Evolutionary conservation across 108 stramenopile genomes (phyloP).

Genomic region (Skeletonema grethae): DNA sequence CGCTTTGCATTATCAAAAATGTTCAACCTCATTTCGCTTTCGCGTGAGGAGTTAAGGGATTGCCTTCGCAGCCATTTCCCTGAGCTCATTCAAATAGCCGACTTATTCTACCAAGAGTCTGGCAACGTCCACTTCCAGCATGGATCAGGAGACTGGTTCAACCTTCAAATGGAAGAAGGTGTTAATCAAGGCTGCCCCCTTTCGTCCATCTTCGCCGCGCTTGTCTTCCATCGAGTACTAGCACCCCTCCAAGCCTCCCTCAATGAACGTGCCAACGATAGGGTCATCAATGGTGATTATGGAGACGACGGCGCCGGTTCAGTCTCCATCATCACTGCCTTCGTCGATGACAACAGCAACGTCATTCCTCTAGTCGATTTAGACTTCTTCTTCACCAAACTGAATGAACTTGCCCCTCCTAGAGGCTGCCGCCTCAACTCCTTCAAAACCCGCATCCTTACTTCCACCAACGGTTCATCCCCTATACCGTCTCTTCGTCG

Average conservation of each 20-base stretch:
- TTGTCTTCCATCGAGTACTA: too few species aligned
- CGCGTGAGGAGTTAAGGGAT: constrained; percentile 1
- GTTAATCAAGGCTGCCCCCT: too few species aligned
- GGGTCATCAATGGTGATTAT: background rate
- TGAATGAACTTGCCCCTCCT: too few species aligned
- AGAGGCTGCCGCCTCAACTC: too few species aligned
- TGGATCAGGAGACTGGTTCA: constrained; percentile 7
- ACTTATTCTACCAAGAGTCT: constrained; percentile 11
- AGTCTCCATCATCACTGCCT: constrained; percentile 19
- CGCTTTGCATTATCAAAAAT: too few species aligned
- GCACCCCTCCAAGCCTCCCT: too few species aligned
- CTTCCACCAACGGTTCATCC: too few species aligned
- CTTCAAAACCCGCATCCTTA: too few species aligned
- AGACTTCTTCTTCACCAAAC: background rate
- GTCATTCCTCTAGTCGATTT: constrained; percentile 12
- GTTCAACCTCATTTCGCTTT: constrained; percentile 26
- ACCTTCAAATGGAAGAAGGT: too few species aligned
- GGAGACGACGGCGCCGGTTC: constrained; percentile 16
- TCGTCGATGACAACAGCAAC: constrained; percentile 17
- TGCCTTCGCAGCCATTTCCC: constrained; percentile 10
- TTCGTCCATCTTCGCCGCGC: too few species aligned
- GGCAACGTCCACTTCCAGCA: constrained; percentile 13
- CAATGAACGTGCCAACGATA: too few species aligned
- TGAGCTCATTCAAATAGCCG: constrained; percentile 10
- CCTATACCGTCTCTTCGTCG: too few species aligned